phyloP scores from a whole-genome alignment of 2,329 filamentous ascomycete genomes.

The Talaromyces sp. region DNA sequence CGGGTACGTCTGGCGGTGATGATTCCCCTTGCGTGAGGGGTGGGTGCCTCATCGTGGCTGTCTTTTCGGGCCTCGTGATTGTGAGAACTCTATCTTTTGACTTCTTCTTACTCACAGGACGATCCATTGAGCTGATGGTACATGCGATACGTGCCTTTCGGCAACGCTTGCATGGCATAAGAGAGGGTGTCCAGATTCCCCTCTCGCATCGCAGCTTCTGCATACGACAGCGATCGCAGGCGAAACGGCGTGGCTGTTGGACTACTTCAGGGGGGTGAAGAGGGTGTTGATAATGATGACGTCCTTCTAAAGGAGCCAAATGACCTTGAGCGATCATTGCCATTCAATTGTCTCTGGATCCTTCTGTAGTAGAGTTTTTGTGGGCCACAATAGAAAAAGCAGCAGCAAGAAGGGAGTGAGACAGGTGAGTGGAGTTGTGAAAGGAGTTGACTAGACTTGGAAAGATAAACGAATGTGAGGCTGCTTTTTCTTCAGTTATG shows the following conservation, averaged over 20 bases:
- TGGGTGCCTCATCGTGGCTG: background rate
- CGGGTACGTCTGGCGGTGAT: background rate
- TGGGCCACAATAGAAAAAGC: background rate
- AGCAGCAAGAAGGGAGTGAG: background rate
- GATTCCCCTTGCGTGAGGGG: background rate
- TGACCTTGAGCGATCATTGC: slow-evolving; percentile 14
- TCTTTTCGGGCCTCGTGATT: slow-evolving; percentile 3
- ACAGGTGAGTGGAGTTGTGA: background rate
- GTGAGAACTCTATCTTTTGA: slow-evolving; percentile 6
- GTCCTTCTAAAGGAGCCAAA: slow-evolving; percentile 6
- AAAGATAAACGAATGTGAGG: background rate
- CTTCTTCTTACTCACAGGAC: slow-evolving; percentile 5
- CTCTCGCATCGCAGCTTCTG: slow-evolving; percentile 20
- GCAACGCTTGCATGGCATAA: slow-evolving; percentile 20
- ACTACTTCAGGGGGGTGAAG: slow-evolving; percentile 10
- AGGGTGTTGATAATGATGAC: slow-evolving; percentile 6
- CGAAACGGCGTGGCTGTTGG: slow-evolving; percentile 19
- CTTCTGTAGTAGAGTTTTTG: background rate
- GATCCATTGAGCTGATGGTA: slow-evolving; percentile 17
- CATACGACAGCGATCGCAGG: slow-evolving; percentile 20
- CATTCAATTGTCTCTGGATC: background rate
- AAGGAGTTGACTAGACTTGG: background rate
- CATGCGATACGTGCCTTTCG: slow-evolving; percentile 17
- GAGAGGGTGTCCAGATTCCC: slow-evolving; percentile 17
- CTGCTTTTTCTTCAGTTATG: background rate